Evolutionary conservation across 164 flowering plant species (phyloP), one percentile per base, ranked within the genome.

Genomic region (Paratinospora sagittata): DNA sequence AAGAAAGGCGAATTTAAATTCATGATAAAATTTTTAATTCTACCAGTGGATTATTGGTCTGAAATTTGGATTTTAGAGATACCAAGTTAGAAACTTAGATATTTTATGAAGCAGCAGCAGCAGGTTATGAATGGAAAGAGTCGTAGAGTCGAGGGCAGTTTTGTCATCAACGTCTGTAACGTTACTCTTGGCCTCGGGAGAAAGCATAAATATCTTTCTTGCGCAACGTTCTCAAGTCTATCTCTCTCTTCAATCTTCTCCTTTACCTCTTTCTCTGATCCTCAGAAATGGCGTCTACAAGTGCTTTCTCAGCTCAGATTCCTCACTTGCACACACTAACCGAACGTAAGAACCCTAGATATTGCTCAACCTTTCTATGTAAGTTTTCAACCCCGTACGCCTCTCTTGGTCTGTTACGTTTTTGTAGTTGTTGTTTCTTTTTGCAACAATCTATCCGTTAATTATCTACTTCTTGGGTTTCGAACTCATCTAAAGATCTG

Each of bases 271-370:
- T 49, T 27, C 63, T 71, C 17, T 10, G 19, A 16, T 26, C 39
- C 36, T 37, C 9, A 6, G 10, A 26, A 63, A 75, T 79, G 81
- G 81, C 77, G 60, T 79, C 76, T 4, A 73, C 75, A 5, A 76
- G 67, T 63, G 72, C 78, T 43, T 55, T 76, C n/a, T 63, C 70
- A 3, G 14, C 66, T 30, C 74, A 65, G 16, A 10, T 76, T 30
- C 63, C 78, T 16, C 63, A 70, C 30, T 21, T 70, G 14, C 70
- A 41, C 27, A 8, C 23, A 49, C 55, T 21, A 27, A 76, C 24
- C 19, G 52, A 41, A 45, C 64, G 27, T 13, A 49, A 34, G 24
- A 55, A 23, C 27, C 72, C 72, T 41, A 62, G 34, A 26, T 60
- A 14, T 36, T 78, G 72, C 39, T 72, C 76, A n/a, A 10, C 27